Percentiles rank a stretch among this genome's conserved stretches.
These are phyloP conservation scores for Colletotrichum sp. DNA, from an alignment of 2,329 filamentous ascomycete species.

Conservation along the genomic window DNA sequence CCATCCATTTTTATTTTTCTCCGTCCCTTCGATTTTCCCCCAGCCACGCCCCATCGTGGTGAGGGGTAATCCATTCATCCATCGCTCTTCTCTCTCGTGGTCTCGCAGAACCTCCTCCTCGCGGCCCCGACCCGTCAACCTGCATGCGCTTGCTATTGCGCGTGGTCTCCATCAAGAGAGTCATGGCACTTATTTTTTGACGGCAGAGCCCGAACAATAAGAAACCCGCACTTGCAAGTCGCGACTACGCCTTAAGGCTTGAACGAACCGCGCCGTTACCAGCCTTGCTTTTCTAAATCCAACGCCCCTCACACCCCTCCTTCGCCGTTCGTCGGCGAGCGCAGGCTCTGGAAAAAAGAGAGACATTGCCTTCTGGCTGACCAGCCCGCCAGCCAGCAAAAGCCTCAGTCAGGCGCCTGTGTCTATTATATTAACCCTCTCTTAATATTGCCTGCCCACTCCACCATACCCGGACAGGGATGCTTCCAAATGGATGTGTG, in stretches of 20 bases:
- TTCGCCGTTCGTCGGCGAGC: not conserved
- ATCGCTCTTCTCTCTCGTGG: not conserved
- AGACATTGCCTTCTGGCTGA: slow-evolving; percentile 10
- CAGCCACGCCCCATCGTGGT: not conserved
- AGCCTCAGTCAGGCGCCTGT: slow-evolving; percentile 22
- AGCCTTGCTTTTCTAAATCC: slow-evolving; percentile 1
- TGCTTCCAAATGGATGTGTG: slow-evolving; percentile 11
- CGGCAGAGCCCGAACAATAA: slow-evolving; percentile 9
- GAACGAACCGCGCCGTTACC: slow-evolving; percentile 11
- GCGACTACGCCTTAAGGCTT: slow-evolving; percentile 4
- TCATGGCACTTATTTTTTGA: slow-evolving; percentile 8
- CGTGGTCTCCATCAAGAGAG: slow-evolving; percentile 1
- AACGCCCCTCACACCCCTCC: slow-evolving; percentile 1
- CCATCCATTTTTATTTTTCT: not conserved
- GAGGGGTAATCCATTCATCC: not conserved
- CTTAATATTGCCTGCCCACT: slow-evolving; percentile 19
- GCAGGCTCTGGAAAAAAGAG: not conserved
- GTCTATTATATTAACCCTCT: slow-evolving; percentile 22
- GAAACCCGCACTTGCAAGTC: not conserved
- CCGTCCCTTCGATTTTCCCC: not conserved
- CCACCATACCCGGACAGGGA: slow-evolving; percentile 21
- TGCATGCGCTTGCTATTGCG: slow-evolving; percentile 1
- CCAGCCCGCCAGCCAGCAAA: slow-evolving; percentile 14
- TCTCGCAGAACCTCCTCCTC: not conserved
- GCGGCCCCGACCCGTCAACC: not conserved